Conservation (phyloP, 768 basidiomycete genomes). For the Podaxis carcinomalis region DNA sequence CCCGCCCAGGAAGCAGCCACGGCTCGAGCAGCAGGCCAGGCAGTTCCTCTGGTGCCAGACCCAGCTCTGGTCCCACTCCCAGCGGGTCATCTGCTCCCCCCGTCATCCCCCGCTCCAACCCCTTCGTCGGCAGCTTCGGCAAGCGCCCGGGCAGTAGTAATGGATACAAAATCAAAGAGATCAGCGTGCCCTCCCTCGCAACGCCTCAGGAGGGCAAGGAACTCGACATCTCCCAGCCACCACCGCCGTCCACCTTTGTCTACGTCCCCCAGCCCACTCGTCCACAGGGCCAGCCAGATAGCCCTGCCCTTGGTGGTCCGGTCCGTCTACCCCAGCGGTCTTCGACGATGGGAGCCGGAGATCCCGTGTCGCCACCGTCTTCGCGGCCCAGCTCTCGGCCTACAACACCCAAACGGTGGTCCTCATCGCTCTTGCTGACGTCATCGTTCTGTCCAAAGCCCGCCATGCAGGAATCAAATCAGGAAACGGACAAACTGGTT, state of each 20-base stretch:
- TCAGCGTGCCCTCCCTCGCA: slow-evolving; percentile 17
- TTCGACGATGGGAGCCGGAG: not conserved
- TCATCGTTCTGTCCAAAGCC: slow-evolving; percentile 21
- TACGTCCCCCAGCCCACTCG: not conserved
- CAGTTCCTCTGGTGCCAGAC: not conserved
- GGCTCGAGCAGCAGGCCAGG: slow-evolving; percentile 11
- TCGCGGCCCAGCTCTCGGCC: slow-evolving; percentile 25
- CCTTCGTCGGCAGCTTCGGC: slow-evolving; percentile 11
- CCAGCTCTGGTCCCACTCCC: not conserved
- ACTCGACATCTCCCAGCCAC: slow-evolving; percentile 14
- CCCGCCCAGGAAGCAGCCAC: slow-evolving; percentile 28
- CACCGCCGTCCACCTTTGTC: slow-evolving; percentile 7
- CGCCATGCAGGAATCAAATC: slow-evolving; percentile 36
- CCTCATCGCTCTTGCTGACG: slow-evolving; percentile 27
- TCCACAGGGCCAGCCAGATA: not conserved
- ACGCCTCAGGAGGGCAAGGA: slow-evolving; percentile 27
- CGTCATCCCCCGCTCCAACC: not conserved
- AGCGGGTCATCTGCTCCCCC: not conserved
- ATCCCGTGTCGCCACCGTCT: slow-evolving; percentile 10
- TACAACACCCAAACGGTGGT: slow-evolving; percentile 29
- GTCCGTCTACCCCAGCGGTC: not conserved
- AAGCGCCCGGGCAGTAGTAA: slow-evolving; percentile 11
- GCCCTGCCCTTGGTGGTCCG: not conserved
- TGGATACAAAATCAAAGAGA: slow-evolving; percentile 13
- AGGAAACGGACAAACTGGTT: slow-evolving; percentile 42